Evolutionary conservation across 2,329 filamentous ascomycete genomes (phyloP).

Genomic region (Aureobasidium sp.): DNA sequence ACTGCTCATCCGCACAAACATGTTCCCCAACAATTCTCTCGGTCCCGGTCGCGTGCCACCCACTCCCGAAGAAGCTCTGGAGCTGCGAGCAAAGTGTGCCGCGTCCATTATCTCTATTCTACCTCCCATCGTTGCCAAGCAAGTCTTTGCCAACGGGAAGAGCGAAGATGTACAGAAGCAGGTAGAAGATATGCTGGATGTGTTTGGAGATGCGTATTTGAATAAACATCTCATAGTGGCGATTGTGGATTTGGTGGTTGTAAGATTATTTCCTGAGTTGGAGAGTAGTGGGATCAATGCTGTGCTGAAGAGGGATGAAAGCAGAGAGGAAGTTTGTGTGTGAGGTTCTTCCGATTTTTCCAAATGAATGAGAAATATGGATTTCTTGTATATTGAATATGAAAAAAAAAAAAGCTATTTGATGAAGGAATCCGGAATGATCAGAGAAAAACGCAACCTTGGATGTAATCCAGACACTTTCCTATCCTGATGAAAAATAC

Average conservation of each 20-base stretch:
- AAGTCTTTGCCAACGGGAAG: conserved; percentile 35
- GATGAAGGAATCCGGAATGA: not conserved
- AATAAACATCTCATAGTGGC: conserved; percentile 88
- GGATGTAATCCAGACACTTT: not conserved
- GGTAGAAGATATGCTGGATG: conserved; percentile 55
- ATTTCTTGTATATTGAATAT: too few relatives aligned
- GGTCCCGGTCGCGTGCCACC: conserved; percentile 56
- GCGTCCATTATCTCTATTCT: conserved; percentile 45
- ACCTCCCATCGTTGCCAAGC: conserved; percentile 39
- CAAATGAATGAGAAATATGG: too few relatives aligned
- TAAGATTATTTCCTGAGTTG: conserved; percentile 78
- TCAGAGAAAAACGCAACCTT: not conserved
- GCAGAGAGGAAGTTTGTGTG: not conserved
- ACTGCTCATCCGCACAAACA: conserved; percentile 62
- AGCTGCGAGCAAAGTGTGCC: conserved; percentile 61
- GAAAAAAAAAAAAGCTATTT: not conserved
- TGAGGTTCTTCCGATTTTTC: not conserved
- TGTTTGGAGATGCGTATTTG: conserved; percentile 76
- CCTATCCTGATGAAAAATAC: too few relatives aligned
- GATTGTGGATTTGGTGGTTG: conserved; percentile 73
- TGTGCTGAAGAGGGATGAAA: not conserved
- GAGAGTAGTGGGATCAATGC: conserved; percentile 21
- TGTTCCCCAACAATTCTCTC: conserved; percentile 81
- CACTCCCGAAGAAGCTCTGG: conserved; percentile 51
- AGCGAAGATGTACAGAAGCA: conserved; percentile 29